Conservation (phyloP, 805 yeast genomes). For the Kluyveromyces wickerhamii region DNA sequence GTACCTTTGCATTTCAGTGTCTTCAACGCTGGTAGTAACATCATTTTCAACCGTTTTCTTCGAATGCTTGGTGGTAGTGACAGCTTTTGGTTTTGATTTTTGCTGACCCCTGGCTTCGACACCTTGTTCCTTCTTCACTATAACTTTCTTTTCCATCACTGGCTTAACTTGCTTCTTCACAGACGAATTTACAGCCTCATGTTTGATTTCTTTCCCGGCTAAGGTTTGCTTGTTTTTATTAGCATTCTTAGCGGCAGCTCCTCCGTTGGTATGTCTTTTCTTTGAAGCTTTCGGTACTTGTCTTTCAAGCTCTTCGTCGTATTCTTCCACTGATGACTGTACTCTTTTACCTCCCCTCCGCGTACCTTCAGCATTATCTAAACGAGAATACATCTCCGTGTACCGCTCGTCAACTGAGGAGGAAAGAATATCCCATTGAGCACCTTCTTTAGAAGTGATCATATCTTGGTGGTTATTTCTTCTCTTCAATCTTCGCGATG, state of each 20-base stretch:
- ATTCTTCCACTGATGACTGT: not conserved
- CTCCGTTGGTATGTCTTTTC: not conserved
- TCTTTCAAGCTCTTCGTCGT: not conserved
- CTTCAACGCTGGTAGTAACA: too few relatives aligned
- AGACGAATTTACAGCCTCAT: too few relatives aligned
- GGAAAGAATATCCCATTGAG: conserved; percentile 7
- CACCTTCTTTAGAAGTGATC: too few relatives aligned
- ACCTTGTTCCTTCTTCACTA: conserved; percentile 3
- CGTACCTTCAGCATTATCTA: conserved; percentile 4
- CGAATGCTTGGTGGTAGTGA: too few relatives aligned
- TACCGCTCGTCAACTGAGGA: conserved; percentile 15
- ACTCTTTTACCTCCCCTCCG: not conserved
- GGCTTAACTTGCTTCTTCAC: conserved; percentile 1
- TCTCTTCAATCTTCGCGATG: conserved; percentile 11
- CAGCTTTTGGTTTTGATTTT: too few relatives aligned
- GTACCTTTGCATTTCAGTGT: too few relatives aligned
- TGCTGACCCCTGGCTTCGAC: conserved; percentile 1
- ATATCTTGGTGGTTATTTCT: too few relatives aligned
- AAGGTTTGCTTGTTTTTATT: not conserved
- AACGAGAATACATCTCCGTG: too few relatives aligned
- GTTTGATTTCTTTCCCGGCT: too few relatives aligned
- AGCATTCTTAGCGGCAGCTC: not conserved
- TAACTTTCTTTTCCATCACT: not conserved
- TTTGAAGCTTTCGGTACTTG: conserved; percentile 2
- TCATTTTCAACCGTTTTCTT: too few relatives aligned